Evolutionary conservation across 164 flowering plant genomes (phyloP), one percentile per base, ranked within the genome.

Genomic region (Tetracentron sinense): DNA sequence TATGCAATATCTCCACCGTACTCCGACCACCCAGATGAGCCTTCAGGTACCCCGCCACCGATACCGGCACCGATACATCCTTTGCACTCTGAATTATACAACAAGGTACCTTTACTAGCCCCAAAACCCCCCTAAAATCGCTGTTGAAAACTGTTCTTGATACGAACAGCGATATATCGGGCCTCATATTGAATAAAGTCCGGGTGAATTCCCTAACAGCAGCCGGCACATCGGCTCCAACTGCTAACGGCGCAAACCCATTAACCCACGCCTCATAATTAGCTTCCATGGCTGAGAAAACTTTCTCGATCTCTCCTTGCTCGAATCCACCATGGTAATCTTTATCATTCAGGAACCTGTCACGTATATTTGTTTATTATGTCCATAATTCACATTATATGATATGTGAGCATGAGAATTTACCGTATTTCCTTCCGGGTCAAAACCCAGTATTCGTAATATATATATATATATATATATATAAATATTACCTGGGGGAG

Each of bases 131-230:
- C 31, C 97, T 66, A 11, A 95, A 62, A 69, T 95, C 97, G 66
- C 86, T 77, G 68, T 83, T 75, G 66, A 92, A 95, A 0, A 89
- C 84, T 0, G 85, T 72, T 19, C 80, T 68, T 17, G 82, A 85
- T 1, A 87, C 96, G 66, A 81, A 95, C 1, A 92, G 73, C 0
- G 97, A 64, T 28, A 95, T 95, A 61, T 92, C 99, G 0, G 97
- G 97, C 65, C 99, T 72, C 97, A 94, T 91, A 68, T 89, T 94
- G 85, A 94, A 94, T 6, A 94, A 73, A 6, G 99, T 94, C 70
- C 96, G 79, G 77, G 90, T 91, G 78, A 91, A 94, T 68, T 94
- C 99, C 1, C 87, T 68, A 7, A 94, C 99, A 6, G 90, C 99
- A 15, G 75, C 76, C 28, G 99, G 99, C 10, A 91, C 97, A 54